Evolutionary conservation across 2,329 filamentous ascomycete species (phyloP).

Genomic region (Canariomyces notabilis): DNA sequence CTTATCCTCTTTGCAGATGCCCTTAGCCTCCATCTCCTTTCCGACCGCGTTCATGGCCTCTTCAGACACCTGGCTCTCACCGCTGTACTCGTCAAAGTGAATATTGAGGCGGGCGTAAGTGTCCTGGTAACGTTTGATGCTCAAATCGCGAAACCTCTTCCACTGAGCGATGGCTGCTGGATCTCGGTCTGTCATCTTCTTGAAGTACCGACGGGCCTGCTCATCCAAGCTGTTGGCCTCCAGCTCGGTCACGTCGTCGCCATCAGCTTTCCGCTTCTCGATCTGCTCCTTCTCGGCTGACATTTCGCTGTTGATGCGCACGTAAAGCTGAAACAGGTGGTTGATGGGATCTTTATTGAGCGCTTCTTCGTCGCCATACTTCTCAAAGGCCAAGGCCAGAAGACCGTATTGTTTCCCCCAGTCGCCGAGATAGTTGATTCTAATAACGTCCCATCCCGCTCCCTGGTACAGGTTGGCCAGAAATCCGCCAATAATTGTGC

Average conservation of each 20-base stretch:
- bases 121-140: slow-evolving; percentile 60
- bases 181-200: slow-evolving; percentile 65
- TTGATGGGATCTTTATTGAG: slow-evolving; percentile 71
- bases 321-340: slow-evolving; percentile 77
- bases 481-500: slow-evolving; percentile 76
- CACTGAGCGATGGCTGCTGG: slow-evolving; percentile 55
- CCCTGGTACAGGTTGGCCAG: slow-evolving; percentile 65
- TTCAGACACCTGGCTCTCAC: slow-evolving; percentile 67
- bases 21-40: slow-evolving; percentile 57
- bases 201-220: slow-evolving; percentile 69
- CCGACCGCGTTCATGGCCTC: slow-evolving; percentile 61
- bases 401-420: slow-evolving; percentile 77
- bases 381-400: slow-evolving; percentile 68
- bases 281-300: slow-evolving; percentile 62
- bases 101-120: slow-evolving; percentile 69
- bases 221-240: slow-evolving; percentile 61
- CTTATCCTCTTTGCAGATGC: slow-evolving; percentile 63
- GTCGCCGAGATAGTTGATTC: slow-evolving; percentile 75
- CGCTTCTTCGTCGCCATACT: slow-evolving; percentile 68
- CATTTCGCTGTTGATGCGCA: slow-evolving; percentile 67
- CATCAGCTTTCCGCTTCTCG: slow-evolving; percentile 50
- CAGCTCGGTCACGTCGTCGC: slow-evolving; percentile 45
- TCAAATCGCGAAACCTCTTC: slow-evolving; percentile 61
- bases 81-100: slow-evolving; percentile 66
- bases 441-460: slow-evolving; percentile 66